phyloP scores from a whole-genome alignment of 2,329 filamentous ascomycete species.

The Epichloe festucae region DNA sequence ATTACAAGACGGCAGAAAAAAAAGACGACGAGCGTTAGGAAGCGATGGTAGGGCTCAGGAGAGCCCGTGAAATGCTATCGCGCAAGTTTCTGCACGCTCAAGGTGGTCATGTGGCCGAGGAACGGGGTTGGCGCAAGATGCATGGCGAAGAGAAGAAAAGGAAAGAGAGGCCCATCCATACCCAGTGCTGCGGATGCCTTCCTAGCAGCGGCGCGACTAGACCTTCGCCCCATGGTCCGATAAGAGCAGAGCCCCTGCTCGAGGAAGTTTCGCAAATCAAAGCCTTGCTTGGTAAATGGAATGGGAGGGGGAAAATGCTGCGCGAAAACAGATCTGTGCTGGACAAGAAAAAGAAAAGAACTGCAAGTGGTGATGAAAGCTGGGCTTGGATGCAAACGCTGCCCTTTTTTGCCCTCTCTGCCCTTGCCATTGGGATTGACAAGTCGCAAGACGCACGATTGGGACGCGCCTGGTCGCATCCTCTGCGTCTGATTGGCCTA shows the following conservation, averaged over 20 bases:
- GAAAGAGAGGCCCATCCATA: slow-evolving; percentile 25
- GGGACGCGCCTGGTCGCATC: slow-evolving; percentile 14
- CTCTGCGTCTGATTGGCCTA: slow-evolving; percentile 15
- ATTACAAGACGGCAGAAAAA: not conserved
- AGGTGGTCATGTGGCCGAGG: not conserved
- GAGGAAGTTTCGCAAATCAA: not conserved
- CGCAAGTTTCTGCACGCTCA: not conserved
- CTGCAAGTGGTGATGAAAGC: not conserved
- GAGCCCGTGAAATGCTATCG: not conserved
- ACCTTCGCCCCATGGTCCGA: slow-evolving; percentile 27
- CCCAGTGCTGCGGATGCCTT: slow-evolving; percentile 39
- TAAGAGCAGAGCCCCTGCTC: not conserved
- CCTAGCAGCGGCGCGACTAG: slow-evolving; percentile 40
- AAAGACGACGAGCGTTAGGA: not conserved
- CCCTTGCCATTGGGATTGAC: not conserved
- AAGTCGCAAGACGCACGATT: slow-evolving; percentile 8
- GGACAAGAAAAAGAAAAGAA: not conserved
- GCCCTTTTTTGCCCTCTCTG: not conserved
- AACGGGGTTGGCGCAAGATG: not conserved
- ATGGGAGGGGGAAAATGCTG: not conserved
- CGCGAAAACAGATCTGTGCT: no score
- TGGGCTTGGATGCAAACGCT: not conserved
- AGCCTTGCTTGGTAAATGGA: not conserved
- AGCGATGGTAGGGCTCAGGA: not conserved
- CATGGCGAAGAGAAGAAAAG: not conserved